These are phyloP conservation scores for Hyphodiscus sp. DNA, from an alignment of 2,329 filamentous ascomycete genomes.

Conservation along the genomic window DNA sequence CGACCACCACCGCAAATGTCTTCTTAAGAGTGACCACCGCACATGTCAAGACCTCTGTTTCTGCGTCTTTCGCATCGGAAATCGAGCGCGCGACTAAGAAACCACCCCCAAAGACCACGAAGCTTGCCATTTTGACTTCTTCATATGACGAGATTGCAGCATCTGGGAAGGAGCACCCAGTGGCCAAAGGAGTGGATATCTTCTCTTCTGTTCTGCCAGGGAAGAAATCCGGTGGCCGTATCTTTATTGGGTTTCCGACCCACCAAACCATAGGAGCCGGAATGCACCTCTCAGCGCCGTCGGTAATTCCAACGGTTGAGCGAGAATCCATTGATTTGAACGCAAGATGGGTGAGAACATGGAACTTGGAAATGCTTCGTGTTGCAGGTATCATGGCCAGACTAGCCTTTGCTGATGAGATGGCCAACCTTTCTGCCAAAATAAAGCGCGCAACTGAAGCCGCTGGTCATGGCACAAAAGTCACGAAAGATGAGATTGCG, in stretches of 20 bases:
- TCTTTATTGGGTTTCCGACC: constrained; percentile 97
- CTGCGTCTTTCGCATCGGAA: constrained; percentile 68
- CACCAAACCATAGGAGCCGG: constrained; percentile 93
- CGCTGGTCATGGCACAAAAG: constrained; percentile 39
- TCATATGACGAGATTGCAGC: constrained; percentile 77
- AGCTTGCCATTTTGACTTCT: constrained; percentile 80
- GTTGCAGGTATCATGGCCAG: constrained; percentile 86
- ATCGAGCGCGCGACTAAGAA: constrained; percentile 96
- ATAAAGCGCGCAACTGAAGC: constrained; percentile 42
- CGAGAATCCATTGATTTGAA: constrained; percentile 96
- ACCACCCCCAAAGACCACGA: constrained; percentile 81
- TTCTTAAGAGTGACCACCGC: constrained; percentile 87
- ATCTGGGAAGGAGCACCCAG: constrained; percentile 38
- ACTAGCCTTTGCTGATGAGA: constrained; percentile 82
- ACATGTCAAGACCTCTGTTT: constrained; percentile 69
- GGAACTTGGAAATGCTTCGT: constrained; percentile 91
- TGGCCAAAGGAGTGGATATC: constrained; percentile 63
- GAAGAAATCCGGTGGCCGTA: constrained; percentile 72
- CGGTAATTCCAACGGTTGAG: constrained; percentile 94
- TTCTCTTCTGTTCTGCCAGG: constrained; percentile 86
- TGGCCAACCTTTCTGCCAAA: constrained; percentile 65
- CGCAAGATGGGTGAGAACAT: constrained; percentile 86
- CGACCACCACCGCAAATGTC: constrained; percentile 67
- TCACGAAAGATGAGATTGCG: constrained; percentile 57
- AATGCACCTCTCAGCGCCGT: constrained; percentile 91